A percentile compares a stretch with the other conserved stretches of the same genome.
Evolutionary conservation across 1,284 basidiomycete genomes (phyloP).

Genomic region (Hypsizygus ulmarius): DNA sequence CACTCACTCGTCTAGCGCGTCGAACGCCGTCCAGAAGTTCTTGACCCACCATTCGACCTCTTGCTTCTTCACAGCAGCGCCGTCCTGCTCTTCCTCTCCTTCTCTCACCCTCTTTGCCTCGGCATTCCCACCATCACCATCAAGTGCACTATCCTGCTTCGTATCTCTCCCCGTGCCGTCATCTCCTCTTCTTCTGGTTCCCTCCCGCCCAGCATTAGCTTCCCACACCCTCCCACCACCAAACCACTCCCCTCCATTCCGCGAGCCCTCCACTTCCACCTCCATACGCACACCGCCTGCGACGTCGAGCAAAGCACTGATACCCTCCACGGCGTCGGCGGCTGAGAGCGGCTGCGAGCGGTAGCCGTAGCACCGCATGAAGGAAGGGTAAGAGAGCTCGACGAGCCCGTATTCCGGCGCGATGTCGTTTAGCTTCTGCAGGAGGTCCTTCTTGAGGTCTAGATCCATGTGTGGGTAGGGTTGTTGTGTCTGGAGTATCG

Average conservation of each 20-base stretch:
- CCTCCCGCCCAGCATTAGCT: constrained; percentile 42
- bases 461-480: constrained; percentile 95
- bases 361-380: constrained; percentile 90
- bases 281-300: constrained; percentile 89
- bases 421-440: constrained; percentile 82
- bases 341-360: constrained; percentile 85
- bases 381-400: constrained; percentile 91
- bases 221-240: constrained; percentile 76
- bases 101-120: constrained; percentile 16
- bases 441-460: constrained; percentile 84
- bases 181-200: constrained; percentile 39
- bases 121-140: constrained; percentile 18
- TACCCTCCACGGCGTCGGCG: constrained; percentile 90
- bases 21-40: constrained; percentile 94
- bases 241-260: constrained; percentile 90
- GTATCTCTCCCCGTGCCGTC: constrained; percentile 42
- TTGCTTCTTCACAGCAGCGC: constrained; percentile 27
- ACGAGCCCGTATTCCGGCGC: constrained; percentile 97
- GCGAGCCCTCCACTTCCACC: constrained; percentile 79
- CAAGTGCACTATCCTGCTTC: constrained; percentile 29
- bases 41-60: constrained; percentile 77
- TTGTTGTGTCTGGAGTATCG: constrained; percentile 91
- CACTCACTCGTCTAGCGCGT: constrained; percentile 85
- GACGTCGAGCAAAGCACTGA: constrained; percentile 86
- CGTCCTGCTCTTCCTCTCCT: constrained; percentile 13